A percentile compares a stretch with the other conserved stretches of the same genome.
Evolutionary conservation across 768 basidiomycete genomes (phyloP).

Genomic region (Asterophora lycoperdoides): DNA sequence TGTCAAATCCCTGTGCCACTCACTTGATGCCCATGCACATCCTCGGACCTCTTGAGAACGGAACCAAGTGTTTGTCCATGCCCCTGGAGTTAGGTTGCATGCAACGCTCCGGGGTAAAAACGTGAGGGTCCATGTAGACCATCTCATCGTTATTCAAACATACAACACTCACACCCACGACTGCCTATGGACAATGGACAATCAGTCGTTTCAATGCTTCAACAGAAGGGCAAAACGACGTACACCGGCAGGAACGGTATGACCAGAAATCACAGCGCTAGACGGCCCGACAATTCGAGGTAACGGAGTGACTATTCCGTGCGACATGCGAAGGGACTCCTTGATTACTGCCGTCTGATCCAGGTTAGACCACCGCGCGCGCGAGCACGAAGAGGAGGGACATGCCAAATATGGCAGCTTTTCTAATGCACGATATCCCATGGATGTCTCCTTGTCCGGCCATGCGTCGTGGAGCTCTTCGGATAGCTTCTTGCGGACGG

Average conservation of each 20-base stretch:
- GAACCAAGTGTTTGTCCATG: conserved; percentile 35
- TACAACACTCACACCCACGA: conserved; percentile 36
- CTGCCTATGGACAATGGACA: conserved; percentile 25
- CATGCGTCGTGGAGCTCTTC: conserved; percentile 32
- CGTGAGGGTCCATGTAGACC: conserved; percentile 35
- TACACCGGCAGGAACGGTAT: conserved; percentile 36
- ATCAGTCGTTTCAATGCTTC: neutral
- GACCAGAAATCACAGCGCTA: conserved; percentile 31
- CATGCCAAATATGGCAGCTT: conserved; percentile 41
- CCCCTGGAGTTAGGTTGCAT: conserved; percentile 25
- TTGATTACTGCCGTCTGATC: conserved; percentile 44
- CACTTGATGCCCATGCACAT: conserved; percentile 44
- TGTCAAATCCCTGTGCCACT: conserved; percentile 8
- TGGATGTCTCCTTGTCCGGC: conserved; percentile 27
- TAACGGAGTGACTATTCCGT: conserved; percentile 38
- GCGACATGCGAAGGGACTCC: conserved; percentile 41
- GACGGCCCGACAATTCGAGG: conserved; percentile 38
- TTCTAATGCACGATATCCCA: conserved; percentile 30
- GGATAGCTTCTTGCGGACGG: conserved; percentile 23
- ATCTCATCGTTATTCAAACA: conserved; percentile 33
- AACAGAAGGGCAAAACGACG: conserved; percentile 10
- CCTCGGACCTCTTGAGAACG: conserved; percentile 42
- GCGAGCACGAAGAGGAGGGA: neutral
- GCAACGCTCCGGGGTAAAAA: conserved; percentile 42
- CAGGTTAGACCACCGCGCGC: neutral